Percentiles rank a stretch among this genome's conserved stretches.
phyloP scores from a whole-genome alignment of 225 moss, liverwort and hornwort genomes.

The Straminergon stramineum region DNA sequence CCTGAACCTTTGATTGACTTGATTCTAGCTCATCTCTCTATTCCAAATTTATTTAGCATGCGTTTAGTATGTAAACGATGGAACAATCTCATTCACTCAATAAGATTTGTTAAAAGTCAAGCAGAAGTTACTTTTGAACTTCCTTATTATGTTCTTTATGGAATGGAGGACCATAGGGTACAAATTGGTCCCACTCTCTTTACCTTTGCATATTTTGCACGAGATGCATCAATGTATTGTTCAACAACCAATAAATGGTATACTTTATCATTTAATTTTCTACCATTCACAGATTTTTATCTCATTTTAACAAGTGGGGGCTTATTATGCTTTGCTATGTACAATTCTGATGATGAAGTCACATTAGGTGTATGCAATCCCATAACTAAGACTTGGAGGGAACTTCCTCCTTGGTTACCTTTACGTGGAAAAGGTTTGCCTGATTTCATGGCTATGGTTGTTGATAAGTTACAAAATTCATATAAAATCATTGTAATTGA shows the following conservation, averaged over 20 bases:
- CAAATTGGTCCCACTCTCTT: constrained; percentile 36
- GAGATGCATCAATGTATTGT: constrained; percentile 37
- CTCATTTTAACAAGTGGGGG: constrained; percentile 35
- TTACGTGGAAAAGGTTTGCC: constrained; percentile 29
- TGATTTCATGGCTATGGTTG: constrained; percentile 38
- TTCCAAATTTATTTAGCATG: constrained; percentile 17
- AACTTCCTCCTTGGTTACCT: constrained; percentile 29
- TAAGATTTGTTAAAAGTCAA: constrained; percentile 16
- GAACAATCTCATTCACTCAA: constrained; percentile 31
- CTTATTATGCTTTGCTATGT: constrained; percentile 25
- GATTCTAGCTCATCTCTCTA: constrained; percentile 30
- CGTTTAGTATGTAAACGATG: constrained; percentile 32
- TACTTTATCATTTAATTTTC: constrained; percentile 24
- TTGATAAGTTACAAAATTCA: constrained; percentile 9
- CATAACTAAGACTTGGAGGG: constrained; percentile 34
- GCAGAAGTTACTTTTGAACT: neutral
- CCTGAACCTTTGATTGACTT: constrained; percentile 31
- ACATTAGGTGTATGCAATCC: constrained; percentile 42
- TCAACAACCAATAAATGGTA: constrained; percentile 36
- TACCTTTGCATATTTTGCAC: constrained; percentile 40
- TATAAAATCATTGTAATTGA: constrained; percentile 38
- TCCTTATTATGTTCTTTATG: constrained; percentile 34
- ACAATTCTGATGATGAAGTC: constrained; percentile 30
- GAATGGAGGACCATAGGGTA: constrained; percentile 40
- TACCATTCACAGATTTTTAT: constrained; percentile 27